Evolutionary conservation across 2,329 filamentous ascomycete genomes (phyloP).

Genomic region (Paraphaeosphaeria sporulosa): DNA sequence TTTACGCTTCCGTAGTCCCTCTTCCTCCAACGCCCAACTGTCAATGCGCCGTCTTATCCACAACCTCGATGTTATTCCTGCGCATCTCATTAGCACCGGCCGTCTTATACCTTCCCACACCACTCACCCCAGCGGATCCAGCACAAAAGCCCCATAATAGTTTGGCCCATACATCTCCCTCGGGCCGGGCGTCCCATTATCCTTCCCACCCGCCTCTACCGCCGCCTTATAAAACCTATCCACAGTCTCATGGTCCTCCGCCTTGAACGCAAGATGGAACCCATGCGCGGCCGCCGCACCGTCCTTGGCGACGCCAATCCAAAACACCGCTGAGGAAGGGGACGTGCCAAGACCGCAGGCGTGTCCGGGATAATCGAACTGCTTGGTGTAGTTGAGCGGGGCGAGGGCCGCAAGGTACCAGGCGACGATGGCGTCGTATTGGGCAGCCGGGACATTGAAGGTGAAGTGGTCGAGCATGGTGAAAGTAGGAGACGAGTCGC

Average conservation of each 20-base stretch:
- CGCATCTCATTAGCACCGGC: not conserved
- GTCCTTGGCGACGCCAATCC: slow-evolving; percentile 20
- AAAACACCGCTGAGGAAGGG: slow-evolving; percentile 21
- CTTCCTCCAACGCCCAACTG: not conserved
- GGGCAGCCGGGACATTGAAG: slow-evolving; percentile 27
- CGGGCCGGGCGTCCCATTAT: slow-evolving; percentile 34
- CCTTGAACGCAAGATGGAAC: slow-evolving; percentile 32
- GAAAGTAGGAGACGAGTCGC: slow-evolving; percentile 10
- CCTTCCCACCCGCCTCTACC: slow-evolving; percentile 33
- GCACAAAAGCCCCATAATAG: slow-evolving; percentile 39
- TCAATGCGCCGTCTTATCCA: slow-evolving; percentile 23
- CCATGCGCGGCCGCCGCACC: slow-evolving; percentile 14
- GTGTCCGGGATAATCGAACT: slow-evolving; percentile 26
- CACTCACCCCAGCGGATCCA: slow-evolving; percentile 37
- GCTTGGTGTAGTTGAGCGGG: slow-evolving; percentile 35
- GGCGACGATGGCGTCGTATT: slow-evolving; percentile 26
- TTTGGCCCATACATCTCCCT: slow-evolving; percentile 34
- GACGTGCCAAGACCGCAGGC: slow-evolving; percentile 27
- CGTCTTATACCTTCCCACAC: not conserved
- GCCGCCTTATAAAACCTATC: slow-evolving; percentile 32
- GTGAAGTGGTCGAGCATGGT: slow-evolving; percentile 51
- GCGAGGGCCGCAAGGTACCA: slow-evolving; percentile 37
- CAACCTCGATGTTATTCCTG: slow-evolving; percentile 35
- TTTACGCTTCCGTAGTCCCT: not conserved
- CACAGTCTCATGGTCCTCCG: slow-evolving; percentile 23